Evolutionary conservation across 805 yeast species (phyloP), one percentile per base, ranked within the genome.

Genomic region (Diddensiella transvaalensis): DNA sequence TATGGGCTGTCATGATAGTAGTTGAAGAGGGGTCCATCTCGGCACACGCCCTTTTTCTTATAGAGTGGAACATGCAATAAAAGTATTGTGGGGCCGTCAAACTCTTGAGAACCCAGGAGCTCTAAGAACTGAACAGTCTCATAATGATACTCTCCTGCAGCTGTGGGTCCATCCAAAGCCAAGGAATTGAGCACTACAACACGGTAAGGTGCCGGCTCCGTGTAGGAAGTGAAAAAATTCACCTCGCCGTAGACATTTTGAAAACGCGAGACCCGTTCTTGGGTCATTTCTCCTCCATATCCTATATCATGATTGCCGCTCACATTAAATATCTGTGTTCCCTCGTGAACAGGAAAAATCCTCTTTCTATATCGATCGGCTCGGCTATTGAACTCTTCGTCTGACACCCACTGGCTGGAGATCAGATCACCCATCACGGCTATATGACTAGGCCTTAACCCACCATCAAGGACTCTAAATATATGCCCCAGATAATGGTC

Each of bases 221-320:
- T 80, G 58, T 83, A 82, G 62, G 83, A 85, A 44, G 85, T 78
- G 69, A 87, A 87, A 62, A 74, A 91, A 66, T 91, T 91, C 59
- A 88, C 87, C 57, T 81, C 79, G 29, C 99, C 99, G 67, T 85
- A 93, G 23, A 85, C 69, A 35, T 70, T 69, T 47, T 74, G 75
- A 69, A 80, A 93, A 55, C 99, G 73, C 1, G 87, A 79, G 80
- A 88, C 79, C 60, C 95, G 95, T 60, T 87, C 96, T 71, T 82
- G 81, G 0, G 96, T 89, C 36, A 95, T 87, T 66, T 93, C 99
- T 0, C 98, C 98, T 42, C 86, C 79, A 63, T 93, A 91, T 0
- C 99, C 99, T 42, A 91, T 82, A 64, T 93, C 99, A 64, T 93
- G 99, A 64, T 93, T 93, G 1, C 99, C 99, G 1, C 95, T 83